These are phyloP conservation scores for Ceratocystis colombiana DNA, from an alignment of 2,329 filamentous ascomycete genomes.

Conservation along the genomic window DNA sequence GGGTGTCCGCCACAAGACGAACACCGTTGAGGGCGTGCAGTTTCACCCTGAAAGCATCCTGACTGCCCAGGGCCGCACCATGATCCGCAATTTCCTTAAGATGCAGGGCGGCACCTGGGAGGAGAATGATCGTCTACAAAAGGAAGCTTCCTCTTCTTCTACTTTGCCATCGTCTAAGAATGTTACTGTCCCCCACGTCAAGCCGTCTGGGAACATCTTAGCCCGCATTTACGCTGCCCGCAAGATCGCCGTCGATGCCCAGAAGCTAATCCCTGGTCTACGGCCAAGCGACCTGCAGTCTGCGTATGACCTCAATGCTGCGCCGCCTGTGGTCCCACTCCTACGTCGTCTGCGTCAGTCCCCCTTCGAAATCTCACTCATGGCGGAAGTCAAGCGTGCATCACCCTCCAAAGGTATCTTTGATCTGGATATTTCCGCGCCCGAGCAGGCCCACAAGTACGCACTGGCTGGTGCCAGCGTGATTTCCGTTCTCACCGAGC, in stretches of 20 bases:
- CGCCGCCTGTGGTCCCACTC: conserved; percentile 75
- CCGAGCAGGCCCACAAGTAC: conserved; percentile 81
- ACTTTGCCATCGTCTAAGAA: conserved; percentile 26
- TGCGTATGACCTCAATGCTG: conserved; percentile 71
- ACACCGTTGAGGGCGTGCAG: conserved; percentile 87
- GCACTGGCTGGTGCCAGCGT: conserved; percentile 89
- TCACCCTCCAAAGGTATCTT: conserved; percentile 96
- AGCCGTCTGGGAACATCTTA: conserved; percentile 61
- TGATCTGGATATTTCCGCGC: conserved; percentile 74
- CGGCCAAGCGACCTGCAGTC: conserved; percentile 74
- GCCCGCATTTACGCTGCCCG: conserved; percentile 83
- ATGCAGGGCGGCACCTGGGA: conserved; percentile 88
- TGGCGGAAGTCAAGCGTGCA: conserved; percentile 95
- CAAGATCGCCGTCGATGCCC: conserved; percentile 61
- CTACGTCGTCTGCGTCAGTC: conserved; percentile 68
- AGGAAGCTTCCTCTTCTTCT: conserved; percentile 27
- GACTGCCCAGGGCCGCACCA: conserved; percentile 73
- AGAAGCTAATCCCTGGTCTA: conserved; percentile 78
- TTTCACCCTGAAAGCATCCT: conserved; percentile 97
- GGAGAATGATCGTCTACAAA: conserved; percentile 56
- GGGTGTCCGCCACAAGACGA: conserved; percentile 89
- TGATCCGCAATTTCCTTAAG: conserved; percentile 85
- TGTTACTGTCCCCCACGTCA: conserved; percentile 39
- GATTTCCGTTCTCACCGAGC: conserved; percentile 96
- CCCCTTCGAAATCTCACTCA: conserved; percentile 77